phyloP scores from a whole-genome alignment of 495 filamentous ascomycete species.

The Aspergillus conjunctus region DNA sequence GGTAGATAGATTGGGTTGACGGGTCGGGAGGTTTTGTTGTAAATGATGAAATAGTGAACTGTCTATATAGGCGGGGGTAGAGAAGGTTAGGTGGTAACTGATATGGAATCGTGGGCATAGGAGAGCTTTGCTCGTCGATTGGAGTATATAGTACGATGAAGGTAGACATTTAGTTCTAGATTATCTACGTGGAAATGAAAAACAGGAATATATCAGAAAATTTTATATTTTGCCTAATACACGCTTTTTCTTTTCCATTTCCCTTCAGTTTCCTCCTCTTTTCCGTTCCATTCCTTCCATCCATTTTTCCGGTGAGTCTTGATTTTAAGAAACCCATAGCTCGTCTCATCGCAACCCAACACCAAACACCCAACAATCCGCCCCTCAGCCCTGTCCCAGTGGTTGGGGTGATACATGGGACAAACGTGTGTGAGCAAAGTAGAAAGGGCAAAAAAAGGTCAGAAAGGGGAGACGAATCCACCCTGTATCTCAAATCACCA shows the following conservation, averaged over 20 bases:
- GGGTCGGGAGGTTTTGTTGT: too few species aligned
- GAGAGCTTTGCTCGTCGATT: too few species aligned
- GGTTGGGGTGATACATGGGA: constrained; percentile 2
- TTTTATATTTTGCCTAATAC: constrained; percentile 15
- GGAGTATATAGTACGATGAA: neutral
- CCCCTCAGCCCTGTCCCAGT: neutral
- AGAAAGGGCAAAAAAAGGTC: neutral
- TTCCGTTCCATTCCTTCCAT: too few species aligned
- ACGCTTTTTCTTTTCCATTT: constrained; percentile 7
- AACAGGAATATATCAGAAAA: neutral
- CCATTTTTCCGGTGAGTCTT: too few species aligned
- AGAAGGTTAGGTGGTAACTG: too few species aligned
- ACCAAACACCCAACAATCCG: neutral
- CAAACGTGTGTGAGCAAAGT: neutral
- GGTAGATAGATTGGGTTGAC: neutral
- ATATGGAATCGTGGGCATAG: too few species aligned
- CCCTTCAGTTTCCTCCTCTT: neutral
- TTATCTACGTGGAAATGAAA: neutral
- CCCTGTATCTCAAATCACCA: neutral
- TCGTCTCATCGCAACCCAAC: too few species aligned
- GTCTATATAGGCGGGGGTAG: too few species aligned
- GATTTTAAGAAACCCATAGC: too few species aligned
- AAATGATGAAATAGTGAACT: too few species aligned
- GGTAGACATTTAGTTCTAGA: neutral
- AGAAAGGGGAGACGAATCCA: neutral